Evolutionary conservation across 2,329 filamentous ascomycete species (phyloP).

Genomic region (Tolypocladium amazonense): DNA sequence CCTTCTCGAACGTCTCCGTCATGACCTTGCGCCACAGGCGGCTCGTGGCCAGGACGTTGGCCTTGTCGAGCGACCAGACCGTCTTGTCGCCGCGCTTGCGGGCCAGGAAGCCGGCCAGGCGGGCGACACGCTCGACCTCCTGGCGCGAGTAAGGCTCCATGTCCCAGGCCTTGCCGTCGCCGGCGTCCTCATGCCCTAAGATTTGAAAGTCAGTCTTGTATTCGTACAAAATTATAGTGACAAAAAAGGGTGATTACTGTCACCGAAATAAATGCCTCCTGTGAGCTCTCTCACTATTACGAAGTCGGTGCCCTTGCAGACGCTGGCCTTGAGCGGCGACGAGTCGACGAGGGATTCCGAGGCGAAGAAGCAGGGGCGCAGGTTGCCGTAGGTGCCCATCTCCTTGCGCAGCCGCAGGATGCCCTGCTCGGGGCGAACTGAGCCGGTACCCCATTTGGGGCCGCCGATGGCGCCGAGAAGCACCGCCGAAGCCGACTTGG

Average conservation of each 20-base stretch:
- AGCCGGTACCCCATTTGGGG: constrained; percentile 89
- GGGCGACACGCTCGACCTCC: constrained; percentile 82
- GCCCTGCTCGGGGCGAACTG: constrained; percentile 85
- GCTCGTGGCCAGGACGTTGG: constrained; percentile 86
- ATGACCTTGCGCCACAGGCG: constrained; percentile 84
- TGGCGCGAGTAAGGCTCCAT: constrained; percentile 74
- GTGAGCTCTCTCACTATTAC: constrained; percentile 88
- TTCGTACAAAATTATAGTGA: too few species aligned
- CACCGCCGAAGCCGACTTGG: constrained; percentile 78
- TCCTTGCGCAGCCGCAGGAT: constrained; percentile 87
- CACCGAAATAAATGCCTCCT: constrained; percentile 91
- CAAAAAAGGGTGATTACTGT: constrained; percentile 51
- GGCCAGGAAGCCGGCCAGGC: constrained; percentile 73
- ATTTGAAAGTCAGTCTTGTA: too few species aligned
- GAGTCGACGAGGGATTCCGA: constrained; percentile 73
- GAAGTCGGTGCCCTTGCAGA: constrained; percentile 84
- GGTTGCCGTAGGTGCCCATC: constrained; percentile 88
- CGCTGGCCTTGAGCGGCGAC: constrained; percentile 76
- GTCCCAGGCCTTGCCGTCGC: constrained; percentile 66
- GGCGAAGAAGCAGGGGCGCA: constrained; percentile 92
- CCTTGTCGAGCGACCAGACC: constrained; percentile 88
- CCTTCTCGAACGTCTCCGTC: constrained; percentile 70
- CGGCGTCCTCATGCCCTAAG: constrained; percentile 42
- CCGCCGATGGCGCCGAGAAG: constrained; percentile 90
- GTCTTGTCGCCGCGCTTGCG: constrained; percentile 56